Conservation (phyloP, 805 yeast genomes). For the Nakazawaea wickerhamii region DNA sequence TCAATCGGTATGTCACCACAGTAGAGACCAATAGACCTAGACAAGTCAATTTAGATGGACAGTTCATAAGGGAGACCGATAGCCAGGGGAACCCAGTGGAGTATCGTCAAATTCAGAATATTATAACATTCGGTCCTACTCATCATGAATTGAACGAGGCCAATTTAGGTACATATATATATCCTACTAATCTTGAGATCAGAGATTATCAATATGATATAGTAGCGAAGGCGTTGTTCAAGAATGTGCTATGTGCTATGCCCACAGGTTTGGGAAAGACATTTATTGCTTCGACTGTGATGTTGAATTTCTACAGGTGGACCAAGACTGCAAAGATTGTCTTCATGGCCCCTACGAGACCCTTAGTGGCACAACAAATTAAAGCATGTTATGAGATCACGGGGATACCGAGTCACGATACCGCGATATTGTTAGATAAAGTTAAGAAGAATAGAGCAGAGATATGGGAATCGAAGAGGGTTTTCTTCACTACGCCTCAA, state of each 20-base stretch:
- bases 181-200: slow-evolving; percentile 79
- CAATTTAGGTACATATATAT: slow-evolving; percentile 47
- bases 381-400: slow-evolving; percentile 86
- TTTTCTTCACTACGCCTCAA: slow-evolving; percentile 94
- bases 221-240: slow-evolving; percentile 62
- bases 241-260: slow-evolving; percentile 78
- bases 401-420: slow-evolving; percentile 71
- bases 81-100: slow-evolving; percentile 14
- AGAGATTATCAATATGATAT: slow-evolving; percentile 89
- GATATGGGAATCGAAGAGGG: slow-evolving; percentile 73
- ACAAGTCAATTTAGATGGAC: slow-evolving; percentile 23
- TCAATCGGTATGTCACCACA: slow-evolving; percentile 24
- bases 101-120: slow-evolving; percentile 23
- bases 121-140: slow-evolving; percentile 30
- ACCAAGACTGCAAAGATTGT: slow-evolving; percentile 71
- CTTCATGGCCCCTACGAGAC: slow-evolving; percentile 96
- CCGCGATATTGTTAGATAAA: slow-evolving; percentile 68
- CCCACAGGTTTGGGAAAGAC: slow-evolving; percentile 99
- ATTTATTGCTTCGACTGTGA: slow-evolving; percentile 89
- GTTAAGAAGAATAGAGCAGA: slow-evolving; percentile 53
- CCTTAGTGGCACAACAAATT: slow-evolving; percentile 93
- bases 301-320: slow-evolving; percentile 89
- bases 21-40: slow-evolving; percentile 16
- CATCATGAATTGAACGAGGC: slow-evolving; percentile 44
- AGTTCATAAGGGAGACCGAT: slow-evolving; percentile 14